These are phyloP conservation scores for Cenchrus americanus DNA, from an alignment of 176 grass and related monocot species.

Conservation along the genomic window DNA sequence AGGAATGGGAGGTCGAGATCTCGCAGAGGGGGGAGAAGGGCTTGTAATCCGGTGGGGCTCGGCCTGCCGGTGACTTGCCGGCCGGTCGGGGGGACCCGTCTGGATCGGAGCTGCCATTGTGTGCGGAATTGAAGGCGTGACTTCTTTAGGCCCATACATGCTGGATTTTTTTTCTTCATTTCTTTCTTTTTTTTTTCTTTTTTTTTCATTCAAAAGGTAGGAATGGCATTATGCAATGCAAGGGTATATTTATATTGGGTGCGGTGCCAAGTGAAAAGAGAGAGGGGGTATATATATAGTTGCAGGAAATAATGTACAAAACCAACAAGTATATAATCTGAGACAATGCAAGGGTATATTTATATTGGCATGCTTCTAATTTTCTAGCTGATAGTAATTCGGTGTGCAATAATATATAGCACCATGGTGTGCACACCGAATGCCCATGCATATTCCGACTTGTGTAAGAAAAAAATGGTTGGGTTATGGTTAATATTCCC, in stretches of 20 bases:
- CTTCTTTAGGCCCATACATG: conserved; percentile 22
- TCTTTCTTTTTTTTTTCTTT: background rate
- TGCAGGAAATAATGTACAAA: too few relatives aligned
- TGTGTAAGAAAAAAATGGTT: too few relatives aligned
- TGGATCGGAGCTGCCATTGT: conserved; percentile 4
- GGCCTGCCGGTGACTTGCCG: conserved; percentile 44
- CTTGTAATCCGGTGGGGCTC: conserved; percentile 36
- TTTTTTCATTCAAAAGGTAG: background rate
- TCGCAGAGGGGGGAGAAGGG: background rate
- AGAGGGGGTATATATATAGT: too few relatives aligned
- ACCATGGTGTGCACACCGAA: too few relatives aligned
- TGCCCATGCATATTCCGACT: too few relatives aligned
- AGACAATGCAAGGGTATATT: too few relatives aligned
- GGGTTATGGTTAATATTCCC: too few relatives aligned
- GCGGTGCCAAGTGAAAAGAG: too few relatives aligned
- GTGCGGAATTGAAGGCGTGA: background rate
- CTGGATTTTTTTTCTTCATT: background rate
- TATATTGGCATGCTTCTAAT: too few relatives aligned
- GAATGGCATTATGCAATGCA: background rate
- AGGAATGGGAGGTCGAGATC: conserved; percentile 40
- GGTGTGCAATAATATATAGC: too few relatives aligned
- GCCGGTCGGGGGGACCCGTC: background rate
- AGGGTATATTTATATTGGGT: background rate
- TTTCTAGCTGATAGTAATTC: too few relatives aligned
- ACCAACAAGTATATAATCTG: too few relatives aligned